A percentile compares a stretch with the other conserved stretches of the same genome.
Evolutionary conservation across 1,284 basidiomycete genomes (phyloP).

Genomic region (Malassezia vespertilionis): DNA sequence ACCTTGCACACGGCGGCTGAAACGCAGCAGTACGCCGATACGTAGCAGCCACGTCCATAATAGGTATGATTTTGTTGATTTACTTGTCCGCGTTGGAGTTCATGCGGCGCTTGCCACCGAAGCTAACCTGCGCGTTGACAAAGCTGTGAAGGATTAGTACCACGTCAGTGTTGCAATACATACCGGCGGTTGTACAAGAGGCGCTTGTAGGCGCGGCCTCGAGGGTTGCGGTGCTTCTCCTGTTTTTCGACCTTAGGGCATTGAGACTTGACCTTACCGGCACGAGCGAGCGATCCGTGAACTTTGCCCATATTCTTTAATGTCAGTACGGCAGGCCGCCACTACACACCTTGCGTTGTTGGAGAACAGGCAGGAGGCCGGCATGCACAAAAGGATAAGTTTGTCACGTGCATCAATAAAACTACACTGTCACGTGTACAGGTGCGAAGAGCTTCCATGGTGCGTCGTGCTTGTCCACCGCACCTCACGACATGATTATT

Average conservation of each 20-base stretch:
- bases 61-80: conserved; percentile 45
- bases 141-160: conserved; percentile 56
- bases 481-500: conserved; percentile 36
- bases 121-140: conserved; percentile 83
- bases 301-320: conserved; percentile 56
- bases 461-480: neutral
- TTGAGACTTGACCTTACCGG: conserved; percentile 98
- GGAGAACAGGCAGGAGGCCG: conserved; percentile 1
- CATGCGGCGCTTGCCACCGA: conserved; percentile 91
- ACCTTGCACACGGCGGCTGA: too few relatives aligned
- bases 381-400: neutral
- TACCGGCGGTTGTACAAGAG: conserved; percentile 86
- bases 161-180: conserved; percentile 35
- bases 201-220: conserved; percentile 92
- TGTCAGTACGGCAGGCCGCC: conserved; percentile 7
- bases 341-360: conserved; percentile 13
- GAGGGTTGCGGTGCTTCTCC: conserved; percentile 94
- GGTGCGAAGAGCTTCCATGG: neutral
- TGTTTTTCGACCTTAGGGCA: conserved; percentile 81
- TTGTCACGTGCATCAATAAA: conserved; percentile 9
- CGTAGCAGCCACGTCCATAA: too few relatives aligned
- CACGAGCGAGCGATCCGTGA: conserved; percentile 99
- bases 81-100: conserved; percentile 47
- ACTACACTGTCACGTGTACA: conserved; percentile 12
- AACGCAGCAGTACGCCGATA: too few relatives aligned